Evolutionary conservation across 257 asterid genomes (phyloP).

Genomic region (Catharanthus roseus): DNA sequence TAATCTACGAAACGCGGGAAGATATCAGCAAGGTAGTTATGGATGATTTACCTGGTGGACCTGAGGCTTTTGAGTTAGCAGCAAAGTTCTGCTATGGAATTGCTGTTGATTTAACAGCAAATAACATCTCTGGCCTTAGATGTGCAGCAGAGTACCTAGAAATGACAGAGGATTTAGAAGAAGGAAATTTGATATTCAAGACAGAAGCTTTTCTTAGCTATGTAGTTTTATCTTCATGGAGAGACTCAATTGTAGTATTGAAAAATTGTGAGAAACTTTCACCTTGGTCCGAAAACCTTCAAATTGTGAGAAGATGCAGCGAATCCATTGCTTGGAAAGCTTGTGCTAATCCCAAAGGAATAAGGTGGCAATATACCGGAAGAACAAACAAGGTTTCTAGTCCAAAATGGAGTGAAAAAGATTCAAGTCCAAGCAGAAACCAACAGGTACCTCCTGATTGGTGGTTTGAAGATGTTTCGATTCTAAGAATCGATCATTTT

Average conservation of each 20-base stretch:
- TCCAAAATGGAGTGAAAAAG: slow-evolving; percentile 81
- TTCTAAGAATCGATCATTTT: slow-evolving; percentile 81
- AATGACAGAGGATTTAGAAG: slow-evolving; percentile 96
- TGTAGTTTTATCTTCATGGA: slow-evolving; percentile 92
- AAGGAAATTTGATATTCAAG: slow-evolving; percentile 91
- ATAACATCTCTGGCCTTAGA: slow-evolving; percentile 79
- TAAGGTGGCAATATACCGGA: slow-evolving; percentile 90
- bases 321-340: slow-evolving; percentile 99
- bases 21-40: slow-evolving; percentile 45
- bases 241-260: slow-evolving; percentile 77
- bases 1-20: slow-evolving; percentile 64
- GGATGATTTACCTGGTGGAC: slow-evolving; percentile 87
- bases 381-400: slow-evolving; percentile 55
- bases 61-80: slow-evolving; percentile 81
- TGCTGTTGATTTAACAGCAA: slow-evolving; percentile 76
- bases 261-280: slow-evolving; percentile 77
- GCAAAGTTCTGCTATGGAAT: slow-evolving; percentile 95
- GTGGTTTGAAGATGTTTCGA: slow-evolving; percentile 94
- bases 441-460: slow-evolving; percentile 83
- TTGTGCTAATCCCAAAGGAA: slow-evolving; percentile 93
- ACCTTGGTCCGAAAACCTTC: slow-evolving; percentile 96
- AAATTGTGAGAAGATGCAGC: slow-evolving; percentile 81
- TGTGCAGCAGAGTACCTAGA: slow-evolving; percentile 92
- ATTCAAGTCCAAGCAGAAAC: slow-evolving; percentile 64
- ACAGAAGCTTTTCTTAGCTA: slow-evolving; percentile 96